Percentiles rank a stretch among this genome's conserved stretches.
Conservation (phyloP, 768 basidiomycete species). For the Phanerodontia chrysosporium region DNA sequence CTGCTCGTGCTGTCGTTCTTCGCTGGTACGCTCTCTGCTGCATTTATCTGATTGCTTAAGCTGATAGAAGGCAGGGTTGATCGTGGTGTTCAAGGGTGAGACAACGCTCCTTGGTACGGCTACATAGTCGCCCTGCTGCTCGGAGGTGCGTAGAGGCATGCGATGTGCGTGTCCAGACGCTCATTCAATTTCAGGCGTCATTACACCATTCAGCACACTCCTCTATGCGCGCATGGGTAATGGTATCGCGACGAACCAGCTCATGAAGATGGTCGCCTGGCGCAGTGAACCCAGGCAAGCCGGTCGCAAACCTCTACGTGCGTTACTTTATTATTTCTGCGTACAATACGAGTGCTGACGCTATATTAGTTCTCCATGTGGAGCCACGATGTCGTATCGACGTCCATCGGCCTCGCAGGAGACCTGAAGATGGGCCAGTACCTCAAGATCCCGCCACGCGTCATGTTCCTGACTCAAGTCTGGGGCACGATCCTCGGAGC, state of each 20-base stretch:
- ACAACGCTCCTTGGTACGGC: conserved; percentile 63
- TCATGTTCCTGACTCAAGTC: conserved; percentile 63
- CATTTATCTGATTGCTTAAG: background rate
- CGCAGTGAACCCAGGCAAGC: conserved; percentile 55
- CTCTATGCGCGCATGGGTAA: conserved; percentile 58
- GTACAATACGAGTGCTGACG: background rate
- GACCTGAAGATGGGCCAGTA: conserved; percentile 59
- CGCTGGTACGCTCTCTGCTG: conserved; percentile 37
- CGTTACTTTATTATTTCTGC: background rate
- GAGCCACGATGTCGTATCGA: conserved; percentile 58
- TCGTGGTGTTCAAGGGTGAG: conserved; percentile 53
- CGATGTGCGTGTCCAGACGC: background rate
- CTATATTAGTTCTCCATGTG: conserved; percentile 57
- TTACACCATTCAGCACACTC: conserved; percentile 51
- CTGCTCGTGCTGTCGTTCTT: conserved; percentile 49
- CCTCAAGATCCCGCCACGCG: conserved; percentile 62
- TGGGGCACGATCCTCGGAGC: conserved; percentile 58
- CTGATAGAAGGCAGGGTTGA: conserved; percentile 35
- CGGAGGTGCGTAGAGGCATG: conserved; percentile 26
- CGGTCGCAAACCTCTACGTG: conserved; percentile 68
- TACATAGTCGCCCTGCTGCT: conserved; percentile 54
- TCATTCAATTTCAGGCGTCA: conserved; percentile 6
- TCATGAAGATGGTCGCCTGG: conserved; percentile 68
- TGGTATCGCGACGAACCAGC: conserved; percentile 53
- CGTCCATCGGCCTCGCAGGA: conserved; percentile 46